These are phyloP conservation scores for Serendipita sp. DNA, from an alignment of 1,284 basidiomycete species.

Conservation along the genomic window DNA sequence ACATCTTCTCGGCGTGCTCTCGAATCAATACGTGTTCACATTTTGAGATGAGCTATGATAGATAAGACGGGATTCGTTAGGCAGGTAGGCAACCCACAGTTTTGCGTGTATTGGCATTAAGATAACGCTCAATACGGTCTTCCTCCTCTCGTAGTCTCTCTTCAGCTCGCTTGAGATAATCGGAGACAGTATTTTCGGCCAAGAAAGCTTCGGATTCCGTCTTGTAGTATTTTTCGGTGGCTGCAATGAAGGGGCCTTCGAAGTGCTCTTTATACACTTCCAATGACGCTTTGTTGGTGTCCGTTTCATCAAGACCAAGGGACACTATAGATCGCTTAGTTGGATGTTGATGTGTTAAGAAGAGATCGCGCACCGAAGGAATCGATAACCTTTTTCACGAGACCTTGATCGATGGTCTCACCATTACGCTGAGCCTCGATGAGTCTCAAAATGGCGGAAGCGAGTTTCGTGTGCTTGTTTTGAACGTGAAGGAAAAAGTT, in stretches of 20 bases:
- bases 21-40: slow-evolving; percentile 90
- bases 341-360: background rate
- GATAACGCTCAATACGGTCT: slow-evolving; percentile 86
- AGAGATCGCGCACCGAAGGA: slow-evolving; percentile 43
- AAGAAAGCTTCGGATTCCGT: slow-evolving; percentile 86
- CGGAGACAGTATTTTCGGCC: slow-evolving; percentile 79
- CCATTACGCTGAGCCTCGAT: slow-evolving; percentile 92
- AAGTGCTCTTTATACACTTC: slow-evolving; percentile 92
- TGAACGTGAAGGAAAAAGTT: slow-evolving; percentile 87
- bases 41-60: slow-evolving; percentile 58
- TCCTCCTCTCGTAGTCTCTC: slow-evolving; percentile 87
- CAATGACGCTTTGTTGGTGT: slow-evolving; percentile 83
- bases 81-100: slow-evolving; percentile 25
- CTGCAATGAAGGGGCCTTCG: slow-evolving; percentile 76
- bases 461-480: slow-evolving; percentile 65
- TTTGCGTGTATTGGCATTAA: slow-evolving; percentile 79
- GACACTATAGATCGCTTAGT: slow-evolving; percentile 42
- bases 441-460: slow-evolving; percentile 73
- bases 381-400: slow-evolving; percentile 93
- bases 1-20: slow-evolving; percentile 77
- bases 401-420: slow-evolving; percentile 81
- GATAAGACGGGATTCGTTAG: background rate
- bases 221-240: slow-evolving; percentile 85
- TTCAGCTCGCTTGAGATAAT: slow-evolving; percentile 96
- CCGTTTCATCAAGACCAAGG: slow-evolving; percentile 82